phyloP scores from a whole-genome alignment of 176 grass and related monocot genomes.

The Oryza longistaminata region DNA sequence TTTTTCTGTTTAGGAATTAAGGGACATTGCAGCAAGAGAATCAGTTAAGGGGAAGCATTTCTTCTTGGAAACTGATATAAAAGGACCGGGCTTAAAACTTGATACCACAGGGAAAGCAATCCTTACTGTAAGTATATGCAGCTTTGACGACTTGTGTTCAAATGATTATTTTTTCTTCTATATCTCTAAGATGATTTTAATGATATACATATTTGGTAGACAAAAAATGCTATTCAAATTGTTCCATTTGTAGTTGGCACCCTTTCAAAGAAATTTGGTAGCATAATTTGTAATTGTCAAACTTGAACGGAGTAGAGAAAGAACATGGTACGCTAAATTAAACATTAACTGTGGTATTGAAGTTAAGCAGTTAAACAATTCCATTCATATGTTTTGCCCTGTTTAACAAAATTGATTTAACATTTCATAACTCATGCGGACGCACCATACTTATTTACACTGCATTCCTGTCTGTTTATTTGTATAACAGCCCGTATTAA shows the following conservation, averaged over 20 bases:
- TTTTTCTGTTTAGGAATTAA: conserved; percentile 66
- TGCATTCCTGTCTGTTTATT: background rate
- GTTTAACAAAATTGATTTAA: background rate
- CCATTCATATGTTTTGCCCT: background rate
- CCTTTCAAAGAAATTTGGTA: background rate
- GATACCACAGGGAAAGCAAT: conserved; percentile 92
- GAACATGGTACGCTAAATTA: background rate
- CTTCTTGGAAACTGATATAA: conserved; percentile 92
- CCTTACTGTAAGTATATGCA: conserved; percentile 70
- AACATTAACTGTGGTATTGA: background rate
- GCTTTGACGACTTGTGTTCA: background rate
- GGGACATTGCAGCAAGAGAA: conserved; percentile 60
- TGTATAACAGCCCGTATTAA: background rate
- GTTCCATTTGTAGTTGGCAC: background rate
- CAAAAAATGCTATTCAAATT: conserved; percentile 12
- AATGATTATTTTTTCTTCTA: conserved; percentile 8
- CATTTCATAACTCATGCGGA: background rate
- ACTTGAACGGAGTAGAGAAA: background rate
- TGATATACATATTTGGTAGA: background rate
- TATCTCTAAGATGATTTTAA: conserved; percentile 15
- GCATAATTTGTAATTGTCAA: background rate
- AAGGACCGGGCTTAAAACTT: conserved; percentile 89
- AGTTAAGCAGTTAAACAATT: conserved; percentile 4
- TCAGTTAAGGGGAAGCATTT: conserved; percentile 89
- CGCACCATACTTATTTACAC: background rate